A percentile compares a stretch with the other conserved stretches of the same genome.
phyloP scores from a whole-genome alignment of 2,329 filamentous ascomycete species.

The Pyrenophora seminiperda region DNA sequence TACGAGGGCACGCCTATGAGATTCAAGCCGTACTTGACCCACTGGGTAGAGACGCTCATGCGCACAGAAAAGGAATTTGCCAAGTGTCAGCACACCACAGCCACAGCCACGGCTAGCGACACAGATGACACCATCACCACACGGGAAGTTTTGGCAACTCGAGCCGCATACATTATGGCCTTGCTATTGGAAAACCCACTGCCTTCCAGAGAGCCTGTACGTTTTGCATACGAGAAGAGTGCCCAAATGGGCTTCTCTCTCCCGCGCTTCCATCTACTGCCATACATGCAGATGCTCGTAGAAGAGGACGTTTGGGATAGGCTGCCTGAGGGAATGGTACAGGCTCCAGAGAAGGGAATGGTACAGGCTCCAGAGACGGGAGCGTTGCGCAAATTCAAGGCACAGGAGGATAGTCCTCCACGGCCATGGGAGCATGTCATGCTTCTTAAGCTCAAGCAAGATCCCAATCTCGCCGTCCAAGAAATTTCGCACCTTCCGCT shows the following conservation, averaged over 20 bases:
- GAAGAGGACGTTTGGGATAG: constrained; percentile 46
- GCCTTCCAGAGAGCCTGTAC: constrained; percentile 18
- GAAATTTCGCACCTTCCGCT: constrained; percentile 46
- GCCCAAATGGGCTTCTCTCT: constrained; percentile 11
- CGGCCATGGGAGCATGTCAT: constrained; percentile 33
- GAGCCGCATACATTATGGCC: constrained; percentile 36
- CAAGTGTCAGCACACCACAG: background rate
- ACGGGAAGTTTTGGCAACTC: constrained; percentile 24
- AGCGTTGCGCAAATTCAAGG: background rate
- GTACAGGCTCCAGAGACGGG: background rate
- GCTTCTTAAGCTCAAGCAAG: constrained; percentile 22
- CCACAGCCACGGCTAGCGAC: background rate
- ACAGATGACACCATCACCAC: constrained; percentile 12
- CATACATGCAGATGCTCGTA: constrained; percentile 45
- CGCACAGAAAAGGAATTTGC: constrained; percentile 12
- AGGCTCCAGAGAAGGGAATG: background rate
- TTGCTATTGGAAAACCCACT: constrained; percentile 20
- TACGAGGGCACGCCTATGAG: constrained; percentile 37
- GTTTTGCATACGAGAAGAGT: constrained; percentile 20
- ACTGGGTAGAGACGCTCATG: constrained; percentile 48
- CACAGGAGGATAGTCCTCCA: background rate
- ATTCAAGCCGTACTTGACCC: constrained; percentile 47
- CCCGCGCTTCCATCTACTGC: constrained; percentile 30
- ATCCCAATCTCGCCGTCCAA: constrained; percentile 31
- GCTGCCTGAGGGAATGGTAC: constrained; percentile 18